These are phyloP conservation scores for Fraxinus albicans DNA, from an alignment of 305 asterid species.

Conservation along the genomic window DNA sequence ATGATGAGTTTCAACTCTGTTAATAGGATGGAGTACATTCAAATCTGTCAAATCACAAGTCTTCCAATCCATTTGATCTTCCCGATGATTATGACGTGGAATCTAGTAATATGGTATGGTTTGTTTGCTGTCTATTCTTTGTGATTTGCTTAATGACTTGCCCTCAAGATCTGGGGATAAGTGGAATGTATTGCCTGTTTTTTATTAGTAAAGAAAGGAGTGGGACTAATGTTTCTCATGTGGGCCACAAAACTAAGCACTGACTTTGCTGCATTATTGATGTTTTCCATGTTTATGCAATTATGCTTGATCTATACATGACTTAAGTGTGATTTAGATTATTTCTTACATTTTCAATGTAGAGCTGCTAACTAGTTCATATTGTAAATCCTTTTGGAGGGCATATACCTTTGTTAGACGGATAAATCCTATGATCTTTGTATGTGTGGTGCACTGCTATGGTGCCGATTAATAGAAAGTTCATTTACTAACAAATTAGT, in stretches of 20 bases:
- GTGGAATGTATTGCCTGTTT: neutral
- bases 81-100: constrained; percentile 59
- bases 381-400: neutral
- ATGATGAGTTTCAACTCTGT: constrained; percentile 14
- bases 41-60: constrained; percentile 40
- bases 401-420: neutral
- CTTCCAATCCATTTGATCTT: constrained; percentile 79
- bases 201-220: neutral
- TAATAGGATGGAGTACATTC: constrained; percentile 55
- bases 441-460: neutral
- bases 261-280: neutral
- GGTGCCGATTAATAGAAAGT: neutral
- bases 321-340: neutral
- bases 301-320: neutral
- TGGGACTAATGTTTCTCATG: neutral
- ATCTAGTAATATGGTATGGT: constrained; percentile 53
- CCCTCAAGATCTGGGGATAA: neutral
- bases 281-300: neutral
- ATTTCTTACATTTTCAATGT: neutral
- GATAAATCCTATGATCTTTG: neutral
- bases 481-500: neutral
- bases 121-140: constrained; percentile 3
- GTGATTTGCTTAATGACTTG: neutral
- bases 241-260: neutral
- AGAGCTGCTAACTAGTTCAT: neutral